phyloP scores from a whole-genome alignment of 192 early-diverging fungal species.

The Coemansia sp. region DNA sequence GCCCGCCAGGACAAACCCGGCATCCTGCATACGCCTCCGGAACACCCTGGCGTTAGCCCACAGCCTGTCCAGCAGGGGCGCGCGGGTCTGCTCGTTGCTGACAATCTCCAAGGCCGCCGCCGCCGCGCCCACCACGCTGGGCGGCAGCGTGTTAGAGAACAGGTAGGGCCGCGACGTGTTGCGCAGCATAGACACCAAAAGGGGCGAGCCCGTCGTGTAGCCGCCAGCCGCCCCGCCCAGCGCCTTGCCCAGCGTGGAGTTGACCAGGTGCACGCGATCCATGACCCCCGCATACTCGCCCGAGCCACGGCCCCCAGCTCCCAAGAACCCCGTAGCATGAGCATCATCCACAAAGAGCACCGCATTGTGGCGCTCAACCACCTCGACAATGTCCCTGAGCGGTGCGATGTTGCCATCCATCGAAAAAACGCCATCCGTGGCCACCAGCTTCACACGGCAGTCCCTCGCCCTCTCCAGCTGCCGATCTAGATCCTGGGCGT shows the following conservation, averaged over 20 bases:
- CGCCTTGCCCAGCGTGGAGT: slow-evolving; percentile 62
- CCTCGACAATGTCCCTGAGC: slow-evolving; percentile 61
- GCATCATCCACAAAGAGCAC: slow-evolving; percentile 72
- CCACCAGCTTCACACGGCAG: slow-evolving; percentile 64
- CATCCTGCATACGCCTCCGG: slow-evolving; percentile 57
- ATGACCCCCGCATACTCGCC: slow-evolving; percentile 64
- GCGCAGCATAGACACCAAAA: slow-evolving; percentile 51
- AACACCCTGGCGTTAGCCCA: slow-evolving; percentile 63
- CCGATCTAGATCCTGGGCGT: slow-evolving; percentile 64
- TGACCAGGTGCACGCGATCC: slow-evolving; percentile 58
- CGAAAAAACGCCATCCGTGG: slow-evolving; percentile 68
- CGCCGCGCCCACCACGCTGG: slow-evolving; percentile 57
- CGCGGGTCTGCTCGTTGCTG: slow-evolving; percentile 39
- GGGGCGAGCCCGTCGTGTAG: slow-evolving; percentile 47
- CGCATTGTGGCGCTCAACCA: slow-evolving; percentile 70
- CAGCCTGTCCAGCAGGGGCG: slow-evolving; percentile 54
- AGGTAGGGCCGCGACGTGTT: slow-evolving; percentile 58
- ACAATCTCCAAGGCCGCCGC: slow-evolving; percentile 56
- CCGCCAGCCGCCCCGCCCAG: slow-evolving; percentile 58
- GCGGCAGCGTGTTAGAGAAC: slow-evolving; percentile 59
- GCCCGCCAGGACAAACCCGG: slow-evolving; percentile 66
- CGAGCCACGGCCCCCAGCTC: slow-evolving; percentile 63
- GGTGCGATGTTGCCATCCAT: slow-evolving; percentile 68
- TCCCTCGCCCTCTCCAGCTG: slow-evolving; percentile 56
- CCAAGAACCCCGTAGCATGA: slow-evolving; percentile 70